A percentile compares a stretch with the other conserved stretches of the same genome.
Conservation (phyloP, 2,329 filamentous ascomycete genomes). For the Aspergillus calidoustus region DNA sequence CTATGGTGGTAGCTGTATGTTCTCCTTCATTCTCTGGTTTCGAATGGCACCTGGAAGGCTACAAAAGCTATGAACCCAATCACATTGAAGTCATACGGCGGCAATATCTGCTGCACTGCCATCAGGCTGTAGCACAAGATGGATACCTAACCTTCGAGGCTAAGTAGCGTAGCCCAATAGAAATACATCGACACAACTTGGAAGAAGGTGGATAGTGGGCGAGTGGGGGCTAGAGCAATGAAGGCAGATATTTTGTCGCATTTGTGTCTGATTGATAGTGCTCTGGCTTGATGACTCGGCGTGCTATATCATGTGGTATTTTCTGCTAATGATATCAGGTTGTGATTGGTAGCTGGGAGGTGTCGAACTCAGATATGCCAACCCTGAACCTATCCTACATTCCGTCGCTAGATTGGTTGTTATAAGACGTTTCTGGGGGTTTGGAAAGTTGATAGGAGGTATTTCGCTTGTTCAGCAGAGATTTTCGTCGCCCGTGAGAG, state of each 20-base stretch:
- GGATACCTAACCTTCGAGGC: slow-evolving; percentile 7
- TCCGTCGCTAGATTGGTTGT: no score
- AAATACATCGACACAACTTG: slow-evolving; percentile 3
- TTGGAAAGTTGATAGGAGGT: no score
- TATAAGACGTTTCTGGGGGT: no score
- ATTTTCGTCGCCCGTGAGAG: no score
- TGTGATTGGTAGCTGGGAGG: not conserved
- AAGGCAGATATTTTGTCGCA: slow-evolving; percentile 6
- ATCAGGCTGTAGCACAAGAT: not conserved
- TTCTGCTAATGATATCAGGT: not conserved
- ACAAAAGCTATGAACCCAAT: slow-evolving; percentile 5
- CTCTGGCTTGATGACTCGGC: not conserved
- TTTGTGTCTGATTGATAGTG: slow-evolving; percentile 8
- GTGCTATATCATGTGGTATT: not conserved
- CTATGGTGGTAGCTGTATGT: slow-evolving; percentile 32
- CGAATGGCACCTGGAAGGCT: not conserved
- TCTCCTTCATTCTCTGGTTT: slow-evolving; percentile 34
- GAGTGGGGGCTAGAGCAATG: not conserved
- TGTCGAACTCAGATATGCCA: no score
- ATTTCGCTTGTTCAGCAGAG: no score
- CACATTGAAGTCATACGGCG: slow-evolving; percentile 7
- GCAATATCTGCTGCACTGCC: not conserved
- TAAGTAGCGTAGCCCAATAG: not conserved
- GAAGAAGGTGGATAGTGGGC: not conserved
- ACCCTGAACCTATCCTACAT: no score